These are phyloP conservation scores for Cryptomeria japonica DNA, from an alignment of 75 land plant genomes.

Conservation along the genomic window DNA sequence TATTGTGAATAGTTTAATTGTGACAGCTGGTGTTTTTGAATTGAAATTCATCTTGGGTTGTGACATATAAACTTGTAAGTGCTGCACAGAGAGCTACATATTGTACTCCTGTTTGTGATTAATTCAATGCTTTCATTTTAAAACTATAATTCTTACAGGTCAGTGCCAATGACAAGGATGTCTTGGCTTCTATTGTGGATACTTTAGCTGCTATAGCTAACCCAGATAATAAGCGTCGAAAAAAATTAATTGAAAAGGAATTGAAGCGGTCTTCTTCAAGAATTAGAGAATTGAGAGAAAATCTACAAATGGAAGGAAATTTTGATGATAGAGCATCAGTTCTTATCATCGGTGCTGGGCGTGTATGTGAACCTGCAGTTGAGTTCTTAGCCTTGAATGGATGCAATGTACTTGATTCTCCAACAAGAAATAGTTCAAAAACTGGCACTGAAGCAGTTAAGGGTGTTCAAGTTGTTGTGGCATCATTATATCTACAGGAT, in stretches of 20 bases:
- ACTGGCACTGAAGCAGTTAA: slow-evolving; percentile 19
- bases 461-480: slow-evolving; percentile 67
- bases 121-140: not conserved
- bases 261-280: slow-evolving; percentile 26
- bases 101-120: not conserved
- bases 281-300: slow-evolving; percentile 33
- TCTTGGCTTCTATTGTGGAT: slow-evolving; percentile 72
- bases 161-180: slow-evolving; percentile 64
- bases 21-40: not conserved
- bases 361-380: slow-evolving; percentile 94
- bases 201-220: slow-evolving; percentile 63
- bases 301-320: not conserved
- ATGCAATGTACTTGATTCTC: slow-evolving; percentile 14
- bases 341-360: slow-evolving; percentile 92
- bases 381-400: slow-evolving; percentile 69
- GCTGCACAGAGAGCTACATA: not conserved
- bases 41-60: not conserved
- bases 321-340: slow-evolving; percentile 28
- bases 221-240: slow-evolving; percentile 15
- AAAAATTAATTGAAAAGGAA: slow-evolving; percentile 1
- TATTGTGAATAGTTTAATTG: not conserved
- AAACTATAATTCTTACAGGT: slow-evolving; percentile 50
- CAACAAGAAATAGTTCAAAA: not conserved
- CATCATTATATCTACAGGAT: slow-evolving; percentile 86
- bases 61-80: not conserved